phyloP scores from a whole-genome alignment of 2,329 filamentous ascomycete genomes.

The Zalaria obscura region DNA sequence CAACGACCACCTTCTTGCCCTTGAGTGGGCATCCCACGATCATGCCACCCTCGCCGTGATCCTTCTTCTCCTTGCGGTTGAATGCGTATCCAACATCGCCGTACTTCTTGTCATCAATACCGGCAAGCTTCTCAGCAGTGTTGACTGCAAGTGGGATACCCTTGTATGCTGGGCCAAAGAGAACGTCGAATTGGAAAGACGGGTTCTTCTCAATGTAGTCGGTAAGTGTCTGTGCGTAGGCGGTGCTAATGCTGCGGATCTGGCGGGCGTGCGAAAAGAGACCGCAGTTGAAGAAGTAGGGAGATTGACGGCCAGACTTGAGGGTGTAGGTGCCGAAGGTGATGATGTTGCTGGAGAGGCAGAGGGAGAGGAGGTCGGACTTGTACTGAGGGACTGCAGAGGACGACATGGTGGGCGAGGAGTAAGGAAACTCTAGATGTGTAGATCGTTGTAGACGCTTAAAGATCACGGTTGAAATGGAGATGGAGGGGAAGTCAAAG shows the following conservation, averaged over 20 bases:
- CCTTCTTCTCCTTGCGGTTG: slow-evolving; percentile 93
- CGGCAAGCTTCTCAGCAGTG: slow-evolving; percentile 60
- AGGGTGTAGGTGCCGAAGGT: slow-evolving; percentile 76
- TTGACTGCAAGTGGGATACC: slow-evolving; percentile 81
- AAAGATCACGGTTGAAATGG: not conserved
- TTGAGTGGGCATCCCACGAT: slow-evolving; percentile 80
- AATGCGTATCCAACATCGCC: slow-evolving; percentile 68
- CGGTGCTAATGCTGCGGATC: slow-evolving; percentile 61
- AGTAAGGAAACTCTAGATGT: not conserved
- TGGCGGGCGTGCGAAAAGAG: slow-evolving; percentile 74
- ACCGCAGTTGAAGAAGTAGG: slow-evolving; percentile 97
- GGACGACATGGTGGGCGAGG: slow-evolving; percentile 7
- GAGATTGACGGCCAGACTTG: slow-evolving; percentile 81
- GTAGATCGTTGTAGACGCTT: no score
- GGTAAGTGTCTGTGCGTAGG: slow-evolving; percentile 55
- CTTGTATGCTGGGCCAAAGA: slow-evolving; percentile 95
- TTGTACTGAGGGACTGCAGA: slow-evolving; percentile 42
- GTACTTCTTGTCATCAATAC: slow-evolving; percentile 52
- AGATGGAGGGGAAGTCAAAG: slow-evolving; percentile 1
- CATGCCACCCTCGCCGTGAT: slow-evolving; percentile 85
- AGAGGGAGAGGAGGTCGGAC: slow-evolving; percentile 54
- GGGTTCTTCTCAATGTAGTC: slow-evolving; percentile 38
- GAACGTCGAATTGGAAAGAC: slow-evolving; percentile 57
- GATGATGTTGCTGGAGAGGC: slow-evolving; percentile 54
- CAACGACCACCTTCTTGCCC: slow-evolving; percentile 74